These are phyloP conservation scores for Chalciporus piperatus DNA, from an alignment of 768 basidiomycete genomes.

Conservation along the genomic window DNA sequence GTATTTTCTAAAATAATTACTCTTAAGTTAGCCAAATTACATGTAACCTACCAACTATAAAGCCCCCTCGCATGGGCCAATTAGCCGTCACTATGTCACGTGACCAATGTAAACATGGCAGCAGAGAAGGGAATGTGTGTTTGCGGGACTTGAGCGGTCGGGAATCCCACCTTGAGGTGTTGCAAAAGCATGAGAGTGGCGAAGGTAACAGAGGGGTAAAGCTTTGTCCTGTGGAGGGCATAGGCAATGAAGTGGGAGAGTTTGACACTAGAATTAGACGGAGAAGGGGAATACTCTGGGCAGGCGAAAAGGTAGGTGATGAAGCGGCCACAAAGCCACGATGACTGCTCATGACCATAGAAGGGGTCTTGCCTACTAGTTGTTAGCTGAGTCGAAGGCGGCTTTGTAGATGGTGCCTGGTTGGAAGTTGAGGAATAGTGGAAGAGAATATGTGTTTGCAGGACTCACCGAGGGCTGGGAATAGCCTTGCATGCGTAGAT, in stretches of 20 bases:
- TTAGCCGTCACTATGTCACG: too few relatives aligned
- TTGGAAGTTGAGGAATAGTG: neutral
- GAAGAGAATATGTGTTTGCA: too few relatives aligned
- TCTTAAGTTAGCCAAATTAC: too few relatives aligned
- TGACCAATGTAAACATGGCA: constrained; percentile 59
- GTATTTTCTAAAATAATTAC: too few relatives aligned
- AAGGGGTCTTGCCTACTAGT: constrained; percentile 28
- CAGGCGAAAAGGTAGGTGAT: constrained; percentile 85
- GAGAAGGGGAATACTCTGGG: constrained; percentile 68
- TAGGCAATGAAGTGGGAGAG: constrained; percentile 67
- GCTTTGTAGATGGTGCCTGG: constrained; percentile 27
- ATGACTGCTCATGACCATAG: constrained; percentile 67
- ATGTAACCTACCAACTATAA: too few relatives aligned
- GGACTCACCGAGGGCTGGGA: constrained; percentile 24
- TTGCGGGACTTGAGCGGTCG: constrained; percentile 74
- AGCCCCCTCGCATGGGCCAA: too few relatives aligned
- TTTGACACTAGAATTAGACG: constrained; percentile 29
- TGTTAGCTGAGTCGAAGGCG: constrained; percentile 29
- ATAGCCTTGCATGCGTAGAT: constrained; percentile 24
- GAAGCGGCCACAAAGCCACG: constrained; percentile 70
- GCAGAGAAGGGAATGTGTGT: constrained; percentile 65
- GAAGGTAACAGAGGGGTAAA: constrained; percentile 50
- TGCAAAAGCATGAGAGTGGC: constrained; percentile 48
- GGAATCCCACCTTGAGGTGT: constrained; percentile 68
- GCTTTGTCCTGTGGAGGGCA: constrained; percentile 62